Base-by-base conservation (phyloP, 306 rosid genomes). In the Styphnolobium japonicum region DNA sequence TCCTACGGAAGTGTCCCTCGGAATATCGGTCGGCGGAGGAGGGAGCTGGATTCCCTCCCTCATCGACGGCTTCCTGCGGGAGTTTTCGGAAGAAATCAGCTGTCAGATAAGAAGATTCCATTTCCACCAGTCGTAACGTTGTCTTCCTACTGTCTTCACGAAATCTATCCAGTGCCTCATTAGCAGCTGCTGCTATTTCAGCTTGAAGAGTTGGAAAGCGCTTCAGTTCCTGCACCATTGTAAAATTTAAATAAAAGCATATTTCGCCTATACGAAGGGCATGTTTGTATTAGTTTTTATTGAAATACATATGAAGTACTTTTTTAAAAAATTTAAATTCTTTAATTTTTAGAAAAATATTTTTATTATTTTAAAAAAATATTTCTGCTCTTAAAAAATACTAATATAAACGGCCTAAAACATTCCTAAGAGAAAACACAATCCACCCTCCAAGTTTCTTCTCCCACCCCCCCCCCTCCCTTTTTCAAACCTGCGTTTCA, bases 71-170 rank as follows among this genome's bases (percentile, higher is more conserved):
- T 85, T 93, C 97, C 76, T 81, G 93, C 1, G 98, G 97, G 62
- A 93, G 99, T 71, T 85, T 91, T 49, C 99, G 90, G 80, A 95
- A 95, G 93, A 93, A 95, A 62, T 95, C 99, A 51, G 89, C 99
- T 0, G 99, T 95, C 85, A 95, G 84, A 78, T 93, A 95, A 19
- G 98, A 91, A 39, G 99, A 87, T 88, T 95, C 98, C 99, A 95
- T 95, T 82, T 95, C 99, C 82, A 95, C 98, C 56, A 95, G 74
- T 58, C 99, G 88, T 33, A 91, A 16, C 31, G 93, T 85, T 29
- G 99, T 83, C 92, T 89, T 95, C 87, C 76, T 91, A 71, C 99
- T 61, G 18, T 95, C 97, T 7, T 85, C 96, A 52, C 97, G 98
- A 69, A 95, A 95, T 75, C 90, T 89, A 84, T 95, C 99, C 76